Evolutionary conservation across 2,329 filamentous ascomycete species (phyloP), one percentile per base, ranked within the genome.

Genomic region (Pseudogymnoascus verrucosus): DNA sequence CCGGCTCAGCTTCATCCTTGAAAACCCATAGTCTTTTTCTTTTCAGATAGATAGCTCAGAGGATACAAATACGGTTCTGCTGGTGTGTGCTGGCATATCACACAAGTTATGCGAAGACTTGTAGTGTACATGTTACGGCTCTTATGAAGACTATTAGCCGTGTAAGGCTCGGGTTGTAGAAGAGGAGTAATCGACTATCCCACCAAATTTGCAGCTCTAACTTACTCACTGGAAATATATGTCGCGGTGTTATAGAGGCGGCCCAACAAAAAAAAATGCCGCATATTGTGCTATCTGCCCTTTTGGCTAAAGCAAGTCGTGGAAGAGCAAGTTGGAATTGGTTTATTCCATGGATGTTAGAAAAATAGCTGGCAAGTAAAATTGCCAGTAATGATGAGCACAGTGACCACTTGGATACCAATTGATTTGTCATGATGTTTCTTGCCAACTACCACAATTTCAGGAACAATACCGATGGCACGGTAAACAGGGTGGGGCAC

Each of bases 1-100:
- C 57, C 21, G 63, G 64, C 65, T 68, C 62, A 67, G 37, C 64
- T 67, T 31, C 28, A 6, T 28, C 26, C 26, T 28, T 28, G 26
- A 28, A 28, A 28, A 28, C 26, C 26, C 26, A 28, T 28, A 28
- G 26, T 5, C 26, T 6, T 6, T 28, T 28, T 23, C 21, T 6
- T 28, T 28, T 28, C 26, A 28, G 26, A 28, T 28, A 28, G 26
- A 28, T 6, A 28, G 26, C 26, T 28, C 26, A 28, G 26, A 28
- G 7, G 26, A 28, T 7, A 28, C 26, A 5, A 28, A 28, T 5
- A 7, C 5, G 7, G 26, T 28, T 28, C 26, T 7, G 26, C 26
- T 28, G 7, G 26, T 28, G 26, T 28, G 26, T 28, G 26, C 26
- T 5, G 3, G 26, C 7, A 28, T 28, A 28, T 28, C 26, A 5